Conservation (phyloP, 345 rosid genomes). For the Atalantia buxifolia region DNA sequence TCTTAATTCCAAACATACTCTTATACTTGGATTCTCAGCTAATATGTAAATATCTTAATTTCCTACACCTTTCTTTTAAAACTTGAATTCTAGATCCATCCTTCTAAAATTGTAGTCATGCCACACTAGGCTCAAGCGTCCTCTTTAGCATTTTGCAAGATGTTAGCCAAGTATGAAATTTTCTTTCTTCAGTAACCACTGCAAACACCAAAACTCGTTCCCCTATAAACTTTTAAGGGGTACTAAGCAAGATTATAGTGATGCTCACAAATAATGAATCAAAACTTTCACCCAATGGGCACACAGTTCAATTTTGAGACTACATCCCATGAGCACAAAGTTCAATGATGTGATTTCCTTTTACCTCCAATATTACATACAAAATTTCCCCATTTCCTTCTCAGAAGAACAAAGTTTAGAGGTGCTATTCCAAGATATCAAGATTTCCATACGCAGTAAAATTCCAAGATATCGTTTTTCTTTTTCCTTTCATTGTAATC, state of each 20-base stretch:
- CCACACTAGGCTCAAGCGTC: not conserved
- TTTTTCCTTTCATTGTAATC: not conserved
- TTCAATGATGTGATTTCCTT: not conserved
- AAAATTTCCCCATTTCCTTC: not conserved
- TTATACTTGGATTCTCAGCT: not conserved
- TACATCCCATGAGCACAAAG: not conserved
- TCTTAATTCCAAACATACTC: fast-evolving
- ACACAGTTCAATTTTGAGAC: no score
- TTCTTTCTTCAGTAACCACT: not conserved
- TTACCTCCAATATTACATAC: not conserved
- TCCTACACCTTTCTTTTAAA: not conserved
- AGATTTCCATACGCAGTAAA: not conserved
- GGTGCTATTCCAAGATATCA: not conserved
- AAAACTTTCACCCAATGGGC: no score
- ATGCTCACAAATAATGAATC: no score
- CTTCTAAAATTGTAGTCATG: not conserved
- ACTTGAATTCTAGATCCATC: not conserved
- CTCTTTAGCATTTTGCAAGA: not conserved
- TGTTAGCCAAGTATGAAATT: not conserved
- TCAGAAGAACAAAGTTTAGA: not conserved
- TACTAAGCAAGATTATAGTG: no score
- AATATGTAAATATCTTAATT: not conserved
- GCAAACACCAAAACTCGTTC: not conserved
- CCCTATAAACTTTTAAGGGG: not conserved
- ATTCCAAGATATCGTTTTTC: no score